Base-by-base conservation (phyloP, 2,329 filamentous ascomycete genomes). In the Calycina marina region DNA sequence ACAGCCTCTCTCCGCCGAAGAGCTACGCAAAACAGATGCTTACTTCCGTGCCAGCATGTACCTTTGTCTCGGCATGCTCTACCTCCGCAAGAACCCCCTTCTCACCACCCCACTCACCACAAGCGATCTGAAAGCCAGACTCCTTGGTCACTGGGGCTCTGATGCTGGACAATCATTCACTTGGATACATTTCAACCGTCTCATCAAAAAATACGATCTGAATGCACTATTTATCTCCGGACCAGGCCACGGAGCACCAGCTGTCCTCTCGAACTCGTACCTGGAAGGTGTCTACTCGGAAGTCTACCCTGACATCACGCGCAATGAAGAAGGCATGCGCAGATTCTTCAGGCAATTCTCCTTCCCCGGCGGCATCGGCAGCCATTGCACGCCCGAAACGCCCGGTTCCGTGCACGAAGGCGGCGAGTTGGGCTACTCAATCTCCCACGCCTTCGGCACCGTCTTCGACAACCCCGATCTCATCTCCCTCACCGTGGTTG, bases 281-380 rank as follows among this genome's bases (percentile, higher is more conserved):
- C 66, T 86, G 10, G 80, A 86, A 49, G 79, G 80, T 18, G 72
- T 76, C 25, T 85, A 85, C 56, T 74, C 73, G 2, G 78, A 85
- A 48, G 72, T 84, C 14, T 86, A 84, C 45, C 77, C 78, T 2
- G 69, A 80, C 37, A 82, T 77, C 58, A 69, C 72, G 2, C 69
- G 79, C 44, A 70, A 80, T 48, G 56, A 65, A 24, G 67, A 76
- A 36, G 80, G 80, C 15, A 60, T 86, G 63, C 69, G 74, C 45
- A 68, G 65, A 38, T 84, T 85, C 63, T 84, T 85, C 69, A 84
- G 83, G 59, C 71, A 77, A 42, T 86, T 86, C 58, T 84, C 78
- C 1, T 85, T 85, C 56, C 80, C 80, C 0, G 79, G 80, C 12
- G 80, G 80, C 34, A 76, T 84, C 46, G 78, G 78, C 34, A 80